phyloP scores from a whole-genome alignment of 2,329 filamentous ascomycete species.

The Rutstroemia sydowiana region DNA sequence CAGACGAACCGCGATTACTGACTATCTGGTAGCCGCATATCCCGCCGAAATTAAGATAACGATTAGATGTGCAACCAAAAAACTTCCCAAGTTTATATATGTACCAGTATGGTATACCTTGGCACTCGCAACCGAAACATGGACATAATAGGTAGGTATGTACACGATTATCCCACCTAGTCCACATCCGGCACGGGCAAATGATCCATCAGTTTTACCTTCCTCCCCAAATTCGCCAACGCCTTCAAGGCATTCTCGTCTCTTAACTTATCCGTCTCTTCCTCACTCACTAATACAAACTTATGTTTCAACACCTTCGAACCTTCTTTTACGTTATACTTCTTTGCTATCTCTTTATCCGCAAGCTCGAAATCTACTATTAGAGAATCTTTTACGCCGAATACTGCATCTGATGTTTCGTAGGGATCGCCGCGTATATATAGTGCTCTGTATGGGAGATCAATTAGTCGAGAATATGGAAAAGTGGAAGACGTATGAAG shows the following conservation, averaged over 20 bases:
- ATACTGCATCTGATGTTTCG: constrained; percentile 76
- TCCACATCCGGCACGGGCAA: constrained; percentile 64
- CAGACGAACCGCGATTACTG: no score
- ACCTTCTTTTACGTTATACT: constrained; percentile 58
- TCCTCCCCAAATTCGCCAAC: constrained; percentile 40
- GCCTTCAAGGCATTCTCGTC: constrained; percentile 60
- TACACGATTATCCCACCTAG: constrained; percentile 16
- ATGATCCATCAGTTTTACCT: constrained; percentile 67
- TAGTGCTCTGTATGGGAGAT: constrained; percentile 47
- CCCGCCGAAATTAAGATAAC: no score
- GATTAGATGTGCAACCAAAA: no score
- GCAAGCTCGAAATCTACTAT: constrained; percentile 54
- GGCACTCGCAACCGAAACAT: no score
- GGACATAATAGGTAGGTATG: no score
- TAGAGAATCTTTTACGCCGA: constrained; percentile 78
- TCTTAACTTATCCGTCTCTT: constrained; percentile 59
- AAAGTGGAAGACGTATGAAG: neutral
- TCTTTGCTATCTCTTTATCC: constrained; percentile 43
- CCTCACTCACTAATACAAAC: constrained; percentile 67
- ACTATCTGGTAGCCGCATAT: no score
- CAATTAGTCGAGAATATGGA: neutral
- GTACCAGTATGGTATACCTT: no score
- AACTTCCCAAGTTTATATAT: no score
- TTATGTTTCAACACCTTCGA: constrained; percentile 60
- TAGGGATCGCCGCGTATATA: constrained; percentile 74